phyloP scores from a whole-genome alignment of 805 yeast species.

The Metschnikowia matae region DNA sequence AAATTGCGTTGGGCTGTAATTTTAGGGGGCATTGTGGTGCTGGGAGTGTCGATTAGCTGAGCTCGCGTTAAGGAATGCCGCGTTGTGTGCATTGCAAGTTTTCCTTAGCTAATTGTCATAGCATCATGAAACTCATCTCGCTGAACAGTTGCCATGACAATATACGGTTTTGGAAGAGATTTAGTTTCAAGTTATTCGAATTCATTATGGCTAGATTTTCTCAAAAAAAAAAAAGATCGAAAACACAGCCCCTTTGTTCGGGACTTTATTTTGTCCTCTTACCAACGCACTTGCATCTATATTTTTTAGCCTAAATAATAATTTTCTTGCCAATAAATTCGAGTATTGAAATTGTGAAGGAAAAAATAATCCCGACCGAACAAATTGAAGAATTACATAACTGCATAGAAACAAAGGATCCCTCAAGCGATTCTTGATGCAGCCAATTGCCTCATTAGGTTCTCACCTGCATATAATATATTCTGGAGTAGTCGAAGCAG shows the following conservation, averaged over 20 bases:
- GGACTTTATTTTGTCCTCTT: background rate
- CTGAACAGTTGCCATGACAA: background rate
- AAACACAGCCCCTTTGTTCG: background rate
- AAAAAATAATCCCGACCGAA: background rate
- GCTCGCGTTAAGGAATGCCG: background rate
- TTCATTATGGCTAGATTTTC: background rate
- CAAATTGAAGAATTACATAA: too few species aligned
- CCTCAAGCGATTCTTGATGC: background rate
- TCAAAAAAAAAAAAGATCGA: background rate
- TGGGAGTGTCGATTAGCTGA: background rate
- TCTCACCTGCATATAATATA: background rate
- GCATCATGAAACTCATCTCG: background rate
- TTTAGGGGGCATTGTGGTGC: conserved; percentile 1
- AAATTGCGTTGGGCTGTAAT: background rate
- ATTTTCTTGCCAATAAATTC: background rate
- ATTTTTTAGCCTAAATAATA: background rate
- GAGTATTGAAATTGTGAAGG: background rate
- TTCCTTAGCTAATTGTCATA: background rate
- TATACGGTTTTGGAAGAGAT: background rate
- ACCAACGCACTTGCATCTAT: background rate
- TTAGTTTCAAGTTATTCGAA: background rate
- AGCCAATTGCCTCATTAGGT: background rate
- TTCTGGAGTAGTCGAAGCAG: background rate
- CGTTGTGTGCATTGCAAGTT: background rate
- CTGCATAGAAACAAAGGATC: background rate